Evolutionary conservation across 345 rosid species (phyloP).

Genomic region (Cardiospermum halicacabum): DNA sequence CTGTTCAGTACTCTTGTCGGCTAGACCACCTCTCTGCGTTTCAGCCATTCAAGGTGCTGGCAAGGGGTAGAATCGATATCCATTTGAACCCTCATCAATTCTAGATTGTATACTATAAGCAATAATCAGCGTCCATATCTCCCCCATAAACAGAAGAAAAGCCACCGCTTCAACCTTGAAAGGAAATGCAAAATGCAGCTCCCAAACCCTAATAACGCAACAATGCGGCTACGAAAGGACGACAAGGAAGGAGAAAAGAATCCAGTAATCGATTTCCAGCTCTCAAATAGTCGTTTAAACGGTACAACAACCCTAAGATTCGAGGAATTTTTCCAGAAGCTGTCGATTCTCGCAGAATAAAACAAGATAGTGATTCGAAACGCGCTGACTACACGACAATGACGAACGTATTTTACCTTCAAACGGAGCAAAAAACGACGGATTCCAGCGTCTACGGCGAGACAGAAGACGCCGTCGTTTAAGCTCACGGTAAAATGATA

Average conservation of each 20-base stretch:
- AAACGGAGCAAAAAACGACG: not conserved
- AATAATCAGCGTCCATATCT: slow-evolving; percentile 12
- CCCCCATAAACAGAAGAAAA: slow-evolving; percentile 21
- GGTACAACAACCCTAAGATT: slow-evolving; percentile 8
- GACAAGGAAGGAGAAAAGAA: not conserved
- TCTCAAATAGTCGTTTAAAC: slow-evolving; percentile 8
- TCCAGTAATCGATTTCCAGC: slow-evolving; percentile 14
- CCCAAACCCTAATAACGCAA: slow-evolving; percentile 16
- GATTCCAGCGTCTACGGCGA: not conserved
- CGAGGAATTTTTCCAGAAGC: not conserved
- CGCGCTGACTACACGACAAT: not conserved
- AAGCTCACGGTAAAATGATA: not conserved
- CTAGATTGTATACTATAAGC: slow-evolving; percentile 20
- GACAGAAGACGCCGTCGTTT: slow-evolving; percentile 3
- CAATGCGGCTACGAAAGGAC: slow-evolving; percentile 4
- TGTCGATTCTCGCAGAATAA: not conserved
- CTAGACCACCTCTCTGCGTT: slow-evolving; percentile 51
- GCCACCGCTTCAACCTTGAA: not conserved
- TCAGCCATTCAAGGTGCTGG: slow-evolving; percentile 73
- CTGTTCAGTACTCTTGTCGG: slow-evolving; percentile 85
- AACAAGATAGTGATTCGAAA: slow-evolving; percentile 13
- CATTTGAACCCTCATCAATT: slow-evolving; percentile 43
- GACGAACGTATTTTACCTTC: slow-evolving; percentile 9
- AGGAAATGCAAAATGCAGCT: slow-evolving; percentile 7
- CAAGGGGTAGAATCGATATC: slow-evolving; percentile 33